phyloP scores from a whole-genome alignment of 495 filamentous ascomycete genomes.

The Elasticomyces elasticus region DNA sequence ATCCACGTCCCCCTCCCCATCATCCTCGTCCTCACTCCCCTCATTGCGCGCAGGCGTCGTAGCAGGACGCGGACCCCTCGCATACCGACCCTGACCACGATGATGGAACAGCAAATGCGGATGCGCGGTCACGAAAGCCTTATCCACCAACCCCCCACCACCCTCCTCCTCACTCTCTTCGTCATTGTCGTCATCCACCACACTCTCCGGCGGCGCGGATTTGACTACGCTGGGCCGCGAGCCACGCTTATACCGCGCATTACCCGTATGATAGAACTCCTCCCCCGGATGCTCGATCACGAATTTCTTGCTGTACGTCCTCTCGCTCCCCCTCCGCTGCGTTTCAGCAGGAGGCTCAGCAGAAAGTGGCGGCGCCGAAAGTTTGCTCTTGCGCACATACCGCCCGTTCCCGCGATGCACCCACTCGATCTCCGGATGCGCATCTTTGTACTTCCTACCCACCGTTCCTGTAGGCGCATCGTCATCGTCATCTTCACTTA shows the following conservation, averaged over 20 bases:
- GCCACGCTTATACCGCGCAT: constrained; percentile 17
- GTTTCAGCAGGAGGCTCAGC: background rate
- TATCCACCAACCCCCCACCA: constrained; percentile 9
- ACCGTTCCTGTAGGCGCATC: background rate
- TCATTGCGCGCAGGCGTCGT: background rate
- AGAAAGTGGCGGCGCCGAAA: background rate
- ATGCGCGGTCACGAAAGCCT: constrained; percentile 9
- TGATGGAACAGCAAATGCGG: constrained; percentile 17
- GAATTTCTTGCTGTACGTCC: constrained; percentile 15
- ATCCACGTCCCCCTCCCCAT: constrained; percentile 1
- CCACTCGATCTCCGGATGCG: constrained; percentile 15
- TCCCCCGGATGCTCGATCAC: constrained; percentile 3
- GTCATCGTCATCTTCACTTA: background rate
- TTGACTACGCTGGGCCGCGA: background rate
- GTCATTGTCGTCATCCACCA: too few species aligned
- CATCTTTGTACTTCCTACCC: constrained; percentile 1
- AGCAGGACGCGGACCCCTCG: background rate
- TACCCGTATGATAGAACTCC: constrained; percentile 21
- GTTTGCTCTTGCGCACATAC: constrained; percentile 8
- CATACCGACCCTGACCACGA: constrained; percentile 21
- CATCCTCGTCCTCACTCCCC: background rate
- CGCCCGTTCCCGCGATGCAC: constrained; percentile 20
- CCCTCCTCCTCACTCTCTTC: background rate
- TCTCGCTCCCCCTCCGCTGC: too few species aligned
- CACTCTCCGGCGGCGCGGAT: background rate